Evolutionary conservation across 768 basidiomycete genomes (phyloP).

Genomic region (Tephrocybe sp.): DNA sequence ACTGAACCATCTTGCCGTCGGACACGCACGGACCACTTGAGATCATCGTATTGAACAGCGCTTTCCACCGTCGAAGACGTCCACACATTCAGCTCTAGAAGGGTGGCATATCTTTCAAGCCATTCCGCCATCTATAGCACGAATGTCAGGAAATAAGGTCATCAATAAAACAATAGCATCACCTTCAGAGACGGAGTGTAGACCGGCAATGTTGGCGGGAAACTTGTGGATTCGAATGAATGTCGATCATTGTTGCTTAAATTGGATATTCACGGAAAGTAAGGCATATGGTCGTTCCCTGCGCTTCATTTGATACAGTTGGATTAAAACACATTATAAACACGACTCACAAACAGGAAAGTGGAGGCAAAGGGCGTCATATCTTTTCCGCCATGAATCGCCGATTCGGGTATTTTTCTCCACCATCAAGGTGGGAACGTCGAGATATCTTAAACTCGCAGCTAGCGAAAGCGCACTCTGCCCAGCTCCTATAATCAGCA

Average conservation of each 20-base stretch:
- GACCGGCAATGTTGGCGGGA: slow-evolving; percentile 60
- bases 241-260: background rate
- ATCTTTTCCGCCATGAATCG: slow-evolving; percentile 66
- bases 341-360: slow-evolving; percentile 60
- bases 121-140: slow-evolving; percentile 10
- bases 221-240: slow-evolving; percentile 31
- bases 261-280: slow-evolving; percentile 47
- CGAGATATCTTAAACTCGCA: slow-evolving; percentile 57
- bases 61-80: slow-evolving; percentile 17
- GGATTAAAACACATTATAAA: slow-evolving; percentile 2
- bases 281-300: slow-evolving; percentile 61
- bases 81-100: slow-evolving; percentile 6
- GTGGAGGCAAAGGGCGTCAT: slow-evolving; percentile 66
- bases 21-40: slow-evolving; percentile 41
- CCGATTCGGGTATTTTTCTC: slow-evolving; percentile 66
- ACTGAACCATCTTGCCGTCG: slow-evolving; percentile 14
- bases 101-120: slow-evolving; percentile 11
- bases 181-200: slow-evolving; percentile 56
- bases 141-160: too few species aligned
- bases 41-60: slow-evolving; percentile 20
- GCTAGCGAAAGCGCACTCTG: slow-evolving; percentile 66
- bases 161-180: too few species aligned
- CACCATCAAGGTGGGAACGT: slow-evolving; percentile 50
- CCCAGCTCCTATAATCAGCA: slow-evolving; percentile 63
- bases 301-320: background rate